These are phyloP conservation scores for Panellus pusillus DNA, from an alignment of 768 basidiomycete species.

Conservation along the genomic window DNA sequence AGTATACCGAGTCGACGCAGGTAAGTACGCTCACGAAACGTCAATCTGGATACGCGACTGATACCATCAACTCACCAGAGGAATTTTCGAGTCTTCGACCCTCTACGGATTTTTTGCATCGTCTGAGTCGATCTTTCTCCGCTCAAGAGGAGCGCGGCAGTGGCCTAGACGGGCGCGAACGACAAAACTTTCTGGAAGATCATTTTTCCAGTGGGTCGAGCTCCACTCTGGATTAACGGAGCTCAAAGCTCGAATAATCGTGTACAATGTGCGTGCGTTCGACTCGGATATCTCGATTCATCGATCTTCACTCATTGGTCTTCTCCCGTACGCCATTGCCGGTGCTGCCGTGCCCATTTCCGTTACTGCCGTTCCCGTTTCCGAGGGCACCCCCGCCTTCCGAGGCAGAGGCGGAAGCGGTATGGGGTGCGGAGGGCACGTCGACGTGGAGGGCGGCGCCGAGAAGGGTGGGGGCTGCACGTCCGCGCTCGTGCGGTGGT, in stretches of 20 bases:
- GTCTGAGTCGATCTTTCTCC: slow-evolving; percentile 78
- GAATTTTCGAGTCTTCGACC: slow-evolving; percentile 73
- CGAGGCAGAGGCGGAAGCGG: neutral
- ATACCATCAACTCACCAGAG: slow-evolving; percentile 36
- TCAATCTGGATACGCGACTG: neutral
- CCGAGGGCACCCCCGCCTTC: neutral
- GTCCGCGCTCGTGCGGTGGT: slow-evolving; percentile 24
- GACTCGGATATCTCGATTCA: neutral
- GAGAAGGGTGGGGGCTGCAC: slow-evolving; percentile 44
- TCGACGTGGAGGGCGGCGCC: slow-evolving; percentile 38
- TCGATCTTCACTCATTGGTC: neutral
- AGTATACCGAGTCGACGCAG: slow-evolving; percentile 59
- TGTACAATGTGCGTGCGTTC: slow-evolving; percentile 68
- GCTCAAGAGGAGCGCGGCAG: slow-evolving; percentile 68
- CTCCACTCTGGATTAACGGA: slow-evolving; percentile 83
- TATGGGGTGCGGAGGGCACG: neutral
- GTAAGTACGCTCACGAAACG: slow-evolving; percentile 34
- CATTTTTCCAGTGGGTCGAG: slow-evolving; percentile 79
- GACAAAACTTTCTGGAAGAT: slow-evolving; percentile 83
- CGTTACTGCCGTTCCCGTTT: too few species aligned
- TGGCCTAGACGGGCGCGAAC: slow-evolving; percentile 60
- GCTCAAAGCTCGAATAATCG: slow-evolving; percentile 79
- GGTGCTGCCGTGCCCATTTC: too few species aligned
- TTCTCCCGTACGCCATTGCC: neutral
- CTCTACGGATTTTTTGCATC: too few species aligned